phyloP scores from a whole-genome alignment of 2,329 filamentous ascomycete species.

The Hymenoscyphus scutula region DNA sequence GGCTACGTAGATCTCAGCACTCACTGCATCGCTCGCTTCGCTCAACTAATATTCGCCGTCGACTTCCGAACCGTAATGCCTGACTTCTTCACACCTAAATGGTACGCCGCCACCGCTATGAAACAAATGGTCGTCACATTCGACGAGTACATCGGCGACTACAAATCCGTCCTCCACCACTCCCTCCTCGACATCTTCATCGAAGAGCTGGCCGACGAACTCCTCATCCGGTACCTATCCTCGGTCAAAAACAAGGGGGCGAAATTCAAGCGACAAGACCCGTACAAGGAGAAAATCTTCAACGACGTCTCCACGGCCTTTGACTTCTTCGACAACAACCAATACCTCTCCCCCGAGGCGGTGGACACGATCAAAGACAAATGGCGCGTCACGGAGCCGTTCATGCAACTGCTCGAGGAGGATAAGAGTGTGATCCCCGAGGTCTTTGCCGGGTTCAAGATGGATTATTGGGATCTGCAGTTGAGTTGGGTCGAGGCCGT shows the following conservation, averaged over 20 bases:
- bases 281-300: slow-evolving; percentile 89
- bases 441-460: slow-evolving; percentile 81
- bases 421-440: slow-evolving; percentile 72
- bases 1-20: slow-evolving; percentile 94
- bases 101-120: slow-evolving; percentile 86
- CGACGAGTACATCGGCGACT: slow-evolving; percentile 90
- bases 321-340: slow-evolving; percentile 74
- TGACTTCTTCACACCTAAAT: slow-evolving; percentile 86
- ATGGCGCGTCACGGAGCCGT: slow-evolving; percentile 86
- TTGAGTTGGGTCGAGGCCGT: slow-evolving; percentile 95
- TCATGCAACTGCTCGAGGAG: slow-evolving; percentile 74
- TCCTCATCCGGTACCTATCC: slow-evolving; percentile 81
- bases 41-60: slow-evolving; percentile 80
- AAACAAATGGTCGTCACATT: slow-evolving; percentile 93
- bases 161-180: slow-evolving; percentile 78
- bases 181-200: slow-evolving; percentile 87
- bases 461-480: slow-evolving; percentile 87
- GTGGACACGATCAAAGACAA: slow-evolving; percentile 76
- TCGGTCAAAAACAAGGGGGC: slow-evolving; percentile 85
- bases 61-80: slow-evolving; percentile 83
- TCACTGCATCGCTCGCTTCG: slow-evolving; percentile 86
- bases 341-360: slow-evolving; percentile 62
- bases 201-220: slow-evolving; percentile 88
- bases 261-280: slow-evolving; percentile 82
- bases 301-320: slow-evolving; percentile 90